A percentile compares a stretch with the other conserved stretches of the same genome.
Conservation (phyloP, 495 filamentous ascomycete species). For the Penicillium pancosmium region DNA sequence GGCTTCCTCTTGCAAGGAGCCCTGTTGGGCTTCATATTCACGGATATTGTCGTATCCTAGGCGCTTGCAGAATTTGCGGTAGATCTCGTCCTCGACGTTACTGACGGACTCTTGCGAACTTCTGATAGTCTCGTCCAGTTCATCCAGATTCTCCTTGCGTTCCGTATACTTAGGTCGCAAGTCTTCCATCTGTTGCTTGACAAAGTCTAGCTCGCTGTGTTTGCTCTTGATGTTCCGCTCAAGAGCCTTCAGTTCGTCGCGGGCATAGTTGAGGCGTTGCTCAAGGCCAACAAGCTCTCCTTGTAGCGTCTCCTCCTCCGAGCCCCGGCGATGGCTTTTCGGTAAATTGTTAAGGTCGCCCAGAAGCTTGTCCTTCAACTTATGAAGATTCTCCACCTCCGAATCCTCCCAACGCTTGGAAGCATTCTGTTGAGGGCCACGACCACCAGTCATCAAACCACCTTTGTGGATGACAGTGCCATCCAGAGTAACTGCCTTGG, state of each 20-base stretch:
- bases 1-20: conserved; percentile 84
- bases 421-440: conserved; percentile 65
- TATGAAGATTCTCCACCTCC: conserved; percentile 79
- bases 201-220: conserved; percentile 76
- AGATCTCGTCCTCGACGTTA: conserved; percentile 86
- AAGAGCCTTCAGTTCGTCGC: conserved; percentile 77
- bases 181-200: conserved; percentile 69
- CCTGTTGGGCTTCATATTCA: conserved; percentile 90
- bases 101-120: conserved; percentile 77
- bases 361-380: conserved; percentile 68
- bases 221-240: conserved; percentile 87
- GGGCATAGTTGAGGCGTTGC: conserved; percentile 68
- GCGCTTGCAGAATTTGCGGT: conserved; percentile 81
- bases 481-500: conserved; percentile 91
- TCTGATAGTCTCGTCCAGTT: conserved; percentile 64
- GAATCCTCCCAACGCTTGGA: conserved; percentile 87
- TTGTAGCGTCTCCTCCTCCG: conserved; percentile 78
- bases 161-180: conserved; percentile 78
- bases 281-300: conserved; percentile 84
- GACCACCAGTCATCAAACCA: conserved; percentile 96
- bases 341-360: conserved; percentile 76
- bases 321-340: conserved; percentile 67
- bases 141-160: conserved; percentile 66
- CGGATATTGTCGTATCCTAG: conserved; percentile 88
- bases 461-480: conserved; percentile 95